phyloP scores from a whole-genome alignment of 352 stramenopile genomes.

The Pythium grandisporangium region DNA sequence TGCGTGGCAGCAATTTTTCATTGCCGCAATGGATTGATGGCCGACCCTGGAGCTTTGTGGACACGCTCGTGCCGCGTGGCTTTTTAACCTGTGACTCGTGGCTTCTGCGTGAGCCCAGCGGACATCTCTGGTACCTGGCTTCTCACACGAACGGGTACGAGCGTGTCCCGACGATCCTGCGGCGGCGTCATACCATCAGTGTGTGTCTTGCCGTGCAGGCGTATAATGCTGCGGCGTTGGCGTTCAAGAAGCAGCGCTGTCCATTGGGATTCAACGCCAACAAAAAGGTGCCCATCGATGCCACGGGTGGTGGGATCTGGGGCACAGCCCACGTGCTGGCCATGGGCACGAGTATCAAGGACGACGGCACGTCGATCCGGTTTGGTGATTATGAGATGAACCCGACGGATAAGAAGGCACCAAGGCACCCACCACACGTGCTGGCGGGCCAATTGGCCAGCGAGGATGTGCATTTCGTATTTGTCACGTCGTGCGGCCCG shows the following conservation, averaged over 20 bases:
- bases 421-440: background rate
- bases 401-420: background rate
- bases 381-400: background rate
- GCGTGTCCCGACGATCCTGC: conserved; percentile 66
- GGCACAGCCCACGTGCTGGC: conserved; percentile 37
- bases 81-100: conserved; percentile 70
- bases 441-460: conserved; percentile 28
- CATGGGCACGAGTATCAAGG: conserved; percentile 14
- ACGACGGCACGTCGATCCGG: conserved; percentile 7
- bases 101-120: conserved; percentile 43
- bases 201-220: conserved; percentile 54
- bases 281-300: conserved; percentile 51
- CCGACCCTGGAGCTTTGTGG: conserved; percentile 65
- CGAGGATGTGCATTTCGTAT: conserved; percentile 73
- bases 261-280: conserved; percentile 65
- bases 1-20: conserved; percentile 64
- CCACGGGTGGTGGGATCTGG: conserved; percentile 25
- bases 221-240: conserved; percentile 59
- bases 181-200: conserved; percentile 64
- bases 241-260: conserved; percentile 42
- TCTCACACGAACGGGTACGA: conserved; percentile 70
- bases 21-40: conserved; percentile 74
- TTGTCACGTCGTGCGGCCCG: conserved; percentile 49
- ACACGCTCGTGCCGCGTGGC: conserved; percentile 39
- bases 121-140: conserved; percentile 61